Evolutionary conservation across 257 asterid species (phyloP), one percentile per base, ranked within the genome.

Genomic region (Catharanthus roseus): DNA sequence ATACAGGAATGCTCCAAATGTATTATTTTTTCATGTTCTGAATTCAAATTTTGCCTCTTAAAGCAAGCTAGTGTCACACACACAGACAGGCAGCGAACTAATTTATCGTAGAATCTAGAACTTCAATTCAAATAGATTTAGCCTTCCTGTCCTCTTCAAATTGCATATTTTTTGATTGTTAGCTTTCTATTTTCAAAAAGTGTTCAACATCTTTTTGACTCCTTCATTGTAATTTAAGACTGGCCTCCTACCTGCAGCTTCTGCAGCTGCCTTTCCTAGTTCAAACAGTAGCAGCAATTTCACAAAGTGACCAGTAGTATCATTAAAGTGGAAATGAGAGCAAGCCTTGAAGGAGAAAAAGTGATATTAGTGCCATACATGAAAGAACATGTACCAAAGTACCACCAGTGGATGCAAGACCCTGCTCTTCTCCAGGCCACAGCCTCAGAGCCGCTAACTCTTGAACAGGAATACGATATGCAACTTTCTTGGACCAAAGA

Each of bases 381-480:
- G 97, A 87, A 82, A 79, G 96, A 90, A 47, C 98, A 93, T 71
- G 98, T 93, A 34, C 89, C 81, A 5, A 84, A 76, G 83, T 93
- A 93, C 85, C 98, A 93, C 80, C 76, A 60, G 11, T 93, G 98
- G 98, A 93, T 93, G 98, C 98, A 89, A 74, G 90, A 93, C 77
- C 88, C 87, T 34, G 77, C 88, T 63, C 92, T 89, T 62, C 97
- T 93, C 19, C 88, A 86, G 78, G 96, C 98, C 60, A 93, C 98
- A 7, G 98, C 89, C 4, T 93, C 98, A 6, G 98, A 93, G 80
- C 97, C 95, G 0, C 93, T 93, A 39, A 83, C 92, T 24, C 90
- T 90, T 8, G 81, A 83, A 12, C 86, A 90, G 70, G 98, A 93
- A 76, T 93, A 88, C 53, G 85, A 90, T 26, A 89, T 93, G 98